Evolutionary conservation across 1,284 basidiomycete species (phyloP).

Genomic region (Tilletia caries): DNA sequence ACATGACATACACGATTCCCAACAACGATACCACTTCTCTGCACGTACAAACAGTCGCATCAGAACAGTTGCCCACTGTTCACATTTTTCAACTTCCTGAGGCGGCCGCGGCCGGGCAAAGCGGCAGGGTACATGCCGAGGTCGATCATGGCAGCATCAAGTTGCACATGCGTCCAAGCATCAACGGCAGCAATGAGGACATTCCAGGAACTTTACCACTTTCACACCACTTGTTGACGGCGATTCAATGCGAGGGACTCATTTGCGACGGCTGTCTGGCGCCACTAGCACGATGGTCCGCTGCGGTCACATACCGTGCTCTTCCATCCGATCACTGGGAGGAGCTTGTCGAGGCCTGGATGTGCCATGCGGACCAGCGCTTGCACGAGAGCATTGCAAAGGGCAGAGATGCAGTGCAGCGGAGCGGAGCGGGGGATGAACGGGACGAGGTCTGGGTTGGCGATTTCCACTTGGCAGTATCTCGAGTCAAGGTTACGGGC

Average conservation of each 20-base stretch:
- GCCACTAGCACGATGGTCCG: background rate
- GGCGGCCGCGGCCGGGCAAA: conserved; percentile 15
- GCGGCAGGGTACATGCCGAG: background rate
- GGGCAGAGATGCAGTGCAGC: conserved; percentile 20
- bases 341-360: conserved; percentile 93
- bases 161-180: conserved; percentile 14
- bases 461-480: conserved; percentile 8
- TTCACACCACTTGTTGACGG: conserved; percentile 10
- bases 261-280: conserved; percentile 19
- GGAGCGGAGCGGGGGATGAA: background rate
- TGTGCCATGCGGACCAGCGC: conserved; percentile 86
- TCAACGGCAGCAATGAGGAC: too few species aligned
- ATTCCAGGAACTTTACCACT: background rate
- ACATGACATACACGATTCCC: background rate
- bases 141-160: conserved; percentile 13
- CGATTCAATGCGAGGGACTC: conserved; percentile 9
- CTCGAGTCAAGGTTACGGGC: background rate
- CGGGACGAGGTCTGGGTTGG: conserved; percentile 13
- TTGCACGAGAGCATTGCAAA: conserved; percentile 30
- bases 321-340: conserved; percentile 94
- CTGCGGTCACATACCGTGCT: conserved; percentile 64
- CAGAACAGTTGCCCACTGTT: conserved; percentile 11
- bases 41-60: conserved; percentile 9
- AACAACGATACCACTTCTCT: conserved; percentile 7
- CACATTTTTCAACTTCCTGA: conserved; percentile 8